Percentiles rank a stretch among this genome's conserved stretches.
Conservation (phyloP, 768 basidiomycete species). For the Tylopilus sp. region DNA sequence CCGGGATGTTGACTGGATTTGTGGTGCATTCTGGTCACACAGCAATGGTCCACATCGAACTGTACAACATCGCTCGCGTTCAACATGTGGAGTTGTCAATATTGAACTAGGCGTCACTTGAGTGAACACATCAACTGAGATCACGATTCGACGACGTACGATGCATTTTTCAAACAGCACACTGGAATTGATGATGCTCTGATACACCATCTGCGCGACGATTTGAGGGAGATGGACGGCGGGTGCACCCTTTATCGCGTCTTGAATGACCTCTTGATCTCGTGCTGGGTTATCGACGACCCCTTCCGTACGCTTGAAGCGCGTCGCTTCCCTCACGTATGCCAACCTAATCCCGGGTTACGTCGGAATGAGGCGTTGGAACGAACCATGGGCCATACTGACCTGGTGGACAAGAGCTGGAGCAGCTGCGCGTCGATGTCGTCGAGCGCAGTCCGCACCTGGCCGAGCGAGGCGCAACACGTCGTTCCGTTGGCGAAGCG, state of each 20-base stretch:
- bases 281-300: slow-evolving; percentile 12
- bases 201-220: neutral
- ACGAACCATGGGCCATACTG: neutral
- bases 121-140: no score
- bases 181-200: no score
- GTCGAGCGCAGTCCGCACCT: slow-evolving; percentile 17
- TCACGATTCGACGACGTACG: no score
- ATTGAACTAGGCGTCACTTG: no score
- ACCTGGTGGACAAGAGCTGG: slow-evolving; percentile 21
- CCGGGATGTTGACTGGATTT: no score
- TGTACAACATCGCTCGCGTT: no score
- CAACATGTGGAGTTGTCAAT: no score
- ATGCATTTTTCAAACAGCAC: no score
- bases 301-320: slow-evolving; percentile 21
- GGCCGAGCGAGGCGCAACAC: slow-evolving; percentile 23
- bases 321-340: slow-evolving; percentile 25
- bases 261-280: slow-evolving; percentile 19
- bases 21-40: no score
- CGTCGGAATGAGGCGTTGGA: neutral
- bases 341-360: slow-evolving; percentile 5
- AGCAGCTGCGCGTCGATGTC: slow-evolving; percentile 18
- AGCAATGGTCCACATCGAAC: no score
- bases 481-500: slow-evolving; percentile 18
- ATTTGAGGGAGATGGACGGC: slow-evolving; percentile 21
- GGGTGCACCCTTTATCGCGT: slow-evolving; percentile 16